phyloP scores from a whole-genome alignment of 129 eudicot genomes.

The Solidago caesia region DNA sequence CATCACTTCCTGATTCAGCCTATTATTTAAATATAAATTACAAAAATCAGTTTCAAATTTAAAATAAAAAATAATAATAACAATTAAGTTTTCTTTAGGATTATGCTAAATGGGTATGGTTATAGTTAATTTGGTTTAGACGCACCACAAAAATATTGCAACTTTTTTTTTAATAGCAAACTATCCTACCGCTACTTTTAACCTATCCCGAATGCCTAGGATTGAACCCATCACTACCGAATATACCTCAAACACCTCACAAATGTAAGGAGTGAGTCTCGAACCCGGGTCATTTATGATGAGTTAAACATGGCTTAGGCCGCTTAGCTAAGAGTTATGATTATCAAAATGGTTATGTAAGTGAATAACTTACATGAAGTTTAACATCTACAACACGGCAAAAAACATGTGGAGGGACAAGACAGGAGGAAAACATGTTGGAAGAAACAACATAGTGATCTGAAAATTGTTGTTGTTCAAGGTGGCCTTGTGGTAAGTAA shows the following conservation, averaged over 20 bases:
- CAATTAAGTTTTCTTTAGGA: neutral
- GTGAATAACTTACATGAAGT: constrained; percentile 51
- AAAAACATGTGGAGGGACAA: constrained; percentile 67
- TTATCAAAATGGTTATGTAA: neutral
- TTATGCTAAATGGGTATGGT: too few species aligned
- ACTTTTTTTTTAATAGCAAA: too few species aligned
- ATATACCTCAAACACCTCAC: too few species aligned
- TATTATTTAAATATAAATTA: constrained; percentile 11
- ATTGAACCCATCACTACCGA: too few species aligned
- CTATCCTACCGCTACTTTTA: too few species aligned
- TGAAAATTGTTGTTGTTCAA: constrained; percentile 34
- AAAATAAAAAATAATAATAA: neutral
- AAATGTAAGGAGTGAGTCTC: too few species aligned
- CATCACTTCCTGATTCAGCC: constrained; percentile 77
- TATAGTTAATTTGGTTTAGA: too few species aligned
- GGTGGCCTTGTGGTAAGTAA: constrained; percentile 85
- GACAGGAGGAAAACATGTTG: constrained; percentile 20
- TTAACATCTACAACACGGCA: constrained; percentile 85
- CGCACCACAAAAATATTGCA: too few species aligned
- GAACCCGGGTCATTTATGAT: too few species aligned
- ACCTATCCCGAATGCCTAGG: too few species aligned
- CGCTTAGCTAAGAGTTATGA: too few species aligned
- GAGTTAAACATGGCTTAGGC: too few species aligned
- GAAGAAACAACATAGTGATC: neutral
- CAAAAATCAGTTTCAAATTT: neutral